Conservation (phyloP, 495 filamentous ascomycete species). For the Aspergillus cavernicola region DNA sequence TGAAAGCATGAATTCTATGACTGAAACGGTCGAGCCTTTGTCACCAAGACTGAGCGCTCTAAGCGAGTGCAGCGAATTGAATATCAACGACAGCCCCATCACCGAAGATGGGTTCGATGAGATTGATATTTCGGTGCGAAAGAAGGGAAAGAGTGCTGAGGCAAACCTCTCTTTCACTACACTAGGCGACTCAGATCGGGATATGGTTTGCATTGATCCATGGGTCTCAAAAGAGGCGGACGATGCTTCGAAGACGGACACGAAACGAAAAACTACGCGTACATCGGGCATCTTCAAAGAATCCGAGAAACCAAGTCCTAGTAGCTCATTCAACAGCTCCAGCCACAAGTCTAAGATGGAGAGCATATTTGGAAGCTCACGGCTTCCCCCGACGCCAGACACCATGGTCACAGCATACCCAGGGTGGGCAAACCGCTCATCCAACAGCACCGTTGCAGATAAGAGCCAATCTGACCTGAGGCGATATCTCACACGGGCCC, state of each 20-base stretch:
- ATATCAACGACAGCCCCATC: constrained; percentile 49
- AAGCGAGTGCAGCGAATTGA: constrained; percentile 75
- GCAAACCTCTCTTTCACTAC: constrained; percentile 19
- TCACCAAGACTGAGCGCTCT: constrained; percentile 72
- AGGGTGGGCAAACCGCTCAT: constrained; percentile 30
- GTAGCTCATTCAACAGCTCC: constrained; percentile 21
- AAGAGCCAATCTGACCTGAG: constrained; percentile 23
- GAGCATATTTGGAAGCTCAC: constrained; percentile 32
- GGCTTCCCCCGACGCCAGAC: constrained; percentile 43
- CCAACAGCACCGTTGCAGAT: constrained; percentile 30
- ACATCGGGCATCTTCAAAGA: constrained; percentile 19
- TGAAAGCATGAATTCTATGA: constrained; percentile 37
- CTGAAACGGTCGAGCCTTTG: constrained; percentile 26
- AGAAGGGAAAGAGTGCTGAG: constrained; percentile 14
- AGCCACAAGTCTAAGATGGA: constrained; percentile 28
- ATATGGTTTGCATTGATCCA: constrained; percentile 23
- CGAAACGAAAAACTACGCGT: constrained; percentile 17
- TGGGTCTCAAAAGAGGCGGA: constrained; percentile 28
- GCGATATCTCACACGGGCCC: constrained; percentile 27
- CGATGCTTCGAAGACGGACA: constrained; percentile 19
- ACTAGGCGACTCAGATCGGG: constrained; percentile 16
- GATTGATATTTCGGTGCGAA: constrained; percentile 33
- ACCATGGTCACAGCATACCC: constrained; percentile 44
- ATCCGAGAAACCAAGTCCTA: constrained; percentile 14
- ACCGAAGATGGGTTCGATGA: constrained; percentile 25